Conservation (phyloP, 108 stramenopile species). For the Cyclostephanos invisitatus region DNA sequence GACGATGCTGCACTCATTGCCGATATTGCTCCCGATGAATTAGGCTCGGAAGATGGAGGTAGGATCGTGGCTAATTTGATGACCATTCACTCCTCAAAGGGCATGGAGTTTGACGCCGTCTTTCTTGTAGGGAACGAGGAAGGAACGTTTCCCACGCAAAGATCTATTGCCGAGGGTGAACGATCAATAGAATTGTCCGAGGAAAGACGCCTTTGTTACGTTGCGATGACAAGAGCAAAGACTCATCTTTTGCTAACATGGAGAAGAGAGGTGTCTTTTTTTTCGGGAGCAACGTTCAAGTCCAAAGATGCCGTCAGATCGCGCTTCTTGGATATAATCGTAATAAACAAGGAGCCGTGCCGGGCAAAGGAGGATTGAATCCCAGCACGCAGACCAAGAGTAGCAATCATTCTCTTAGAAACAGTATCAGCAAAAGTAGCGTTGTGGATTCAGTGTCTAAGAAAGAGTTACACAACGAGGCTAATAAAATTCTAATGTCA, state of each 20-base stretch:
- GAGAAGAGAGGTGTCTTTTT: conserved; percentile 68
- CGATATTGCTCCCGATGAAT: conserved; percentile 57
- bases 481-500: too few relatives aligned
- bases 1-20: conserved; percentile 82
- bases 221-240: conserved; percentile 93
- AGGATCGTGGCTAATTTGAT: conserved; percentile 76
- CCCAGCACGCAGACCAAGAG: background rate
- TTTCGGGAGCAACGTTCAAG: conserved; percentile 44
- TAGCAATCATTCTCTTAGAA: background rate
- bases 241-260: conserved; percentile 79
- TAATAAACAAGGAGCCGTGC: conserved; percentile 35
- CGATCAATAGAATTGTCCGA: conserved; percentile 77
- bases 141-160: too few relatives aligned
- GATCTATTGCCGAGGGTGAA: too few relatives aligned
- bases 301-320: conserved; percentile 51
- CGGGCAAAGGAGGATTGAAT: conserved; percentile 1
- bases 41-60: conserved; percentile 35
- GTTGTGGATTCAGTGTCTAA: too few relatives aligned
- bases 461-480: too few relatives aligned
- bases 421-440: background rate
- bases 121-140: too few relatives aligned
- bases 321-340: conserved; percentile 67
- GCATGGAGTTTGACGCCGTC: conserved; percentile 91
- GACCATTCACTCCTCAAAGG: conserved; percentile 92
- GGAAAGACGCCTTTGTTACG: conserved; percentile 89